Conservation (phyloP, 768 basidiomycete species). For the Hericium erinaceus region DNA sequence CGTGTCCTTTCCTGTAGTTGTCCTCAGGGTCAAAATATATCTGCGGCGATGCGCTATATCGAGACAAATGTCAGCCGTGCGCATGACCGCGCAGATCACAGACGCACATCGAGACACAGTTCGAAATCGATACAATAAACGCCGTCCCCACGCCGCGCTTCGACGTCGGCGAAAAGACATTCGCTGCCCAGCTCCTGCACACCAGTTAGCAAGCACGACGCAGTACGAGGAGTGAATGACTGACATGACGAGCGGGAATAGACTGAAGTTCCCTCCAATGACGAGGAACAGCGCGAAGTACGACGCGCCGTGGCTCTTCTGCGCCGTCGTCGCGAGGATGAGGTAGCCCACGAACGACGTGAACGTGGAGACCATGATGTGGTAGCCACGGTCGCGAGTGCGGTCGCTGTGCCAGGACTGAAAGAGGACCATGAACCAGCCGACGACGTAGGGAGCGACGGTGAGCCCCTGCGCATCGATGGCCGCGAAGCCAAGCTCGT, state of each 20-base stretch:
- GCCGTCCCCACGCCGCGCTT: conserved; percentile 53
- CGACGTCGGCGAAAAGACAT: conserved; percentile 48
- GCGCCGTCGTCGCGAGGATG: conserved; percentile 40
- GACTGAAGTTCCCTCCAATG: conserved; percentile 42
- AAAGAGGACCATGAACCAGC: conserved; percentile 46
- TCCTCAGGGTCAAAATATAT: conserved; percentile 46
- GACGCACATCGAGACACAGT: conserved; percentile 46
- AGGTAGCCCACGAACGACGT: conserved; percentile 43
- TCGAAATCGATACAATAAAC: conserved; percentile 51
- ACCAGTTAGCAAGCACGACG: neutral
- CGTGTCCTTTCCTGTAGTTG: conserved; percentile 43
- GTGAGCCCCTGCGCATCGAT: conserved; percentile 51
- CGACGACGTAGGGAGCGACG: conserved; percentile 46
- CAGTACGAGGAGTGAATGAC: conserved; percentile 10
- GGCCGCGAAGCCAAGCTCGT: conserved; percentile 44
- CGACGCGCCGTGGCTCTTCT: conserved; percentile 42
- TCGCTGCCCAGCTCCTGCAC: conserved; percentile 50
- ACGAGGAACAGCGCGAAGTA: conserved; percentile 53
- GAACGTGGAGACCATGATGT: conserved; percentile 40
- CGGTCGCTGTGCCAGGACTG: conserved; percentile 48
- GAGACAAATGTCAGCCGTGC: neutral
- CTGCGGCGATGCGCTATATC: conserved; percentile 41
- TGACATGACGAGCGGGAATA: conserved; percentile 52
- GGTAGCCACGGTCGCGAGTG: conserved; percentile 45
- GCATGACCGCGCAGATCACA: neutral